These are phyloP conservation scores for Cucurbita argyrosperma DNA, from an alignment of 306 rosid species.

Conservation along the genomic window DNA sequence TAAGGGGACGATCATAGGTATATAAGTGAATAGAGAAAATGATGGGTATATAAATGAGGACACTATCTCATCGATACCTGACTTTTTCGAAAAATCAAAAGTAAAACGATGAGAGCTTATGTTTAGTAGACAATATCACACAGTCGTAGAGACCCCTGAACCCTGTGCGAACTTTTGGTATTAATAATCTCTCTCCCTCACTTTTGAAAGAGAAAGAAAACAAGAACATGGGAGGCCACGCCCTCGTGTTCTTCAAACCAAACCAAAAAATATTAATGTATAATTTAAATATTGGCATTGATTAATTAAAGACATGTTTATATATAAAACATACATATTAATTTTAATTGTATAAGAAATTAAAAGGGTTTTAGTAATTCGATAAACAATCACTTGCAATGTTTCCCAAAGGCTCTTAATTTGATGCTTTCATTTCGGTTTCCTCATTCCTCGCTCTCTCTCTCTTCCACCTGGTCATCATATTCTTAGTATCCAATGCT, in stretches of 20 bases:
- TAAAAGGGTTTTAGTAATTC: conserved; percentile 3
- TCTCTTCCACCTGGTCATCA: background rate
- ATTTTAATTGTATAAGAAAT: background rate
- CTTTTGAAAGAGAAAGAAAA: background rate
- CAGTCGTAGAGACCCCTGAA: fast-evolving
- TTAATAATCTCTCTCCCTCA: background rate
- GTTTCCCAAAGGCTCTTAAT: conserved; percentile 7
- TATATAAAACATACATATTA: background rate
- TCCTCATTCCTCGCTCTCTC: background rate
- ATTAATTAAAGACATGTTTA: background rate
- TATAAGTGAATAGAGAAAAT: too few species aligned
- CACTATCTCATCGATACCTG: too few species aligned
- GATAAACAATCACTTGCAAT: conserved; percentile 9
- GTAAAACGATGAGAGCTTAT: too few species aligned
- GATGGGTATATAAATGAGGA: too few species aligned
- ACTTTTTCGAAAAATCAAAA: too few species aligned
- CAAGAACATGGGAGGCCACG: conserved; percentile 9
- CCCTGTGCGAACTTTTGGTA: background rate
- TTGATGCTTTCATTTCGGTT: conserved; percentile 3
- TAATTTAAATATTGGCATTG: background rate
- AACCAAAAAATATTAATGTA: background rate
- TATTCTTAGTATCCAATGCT: background rate
- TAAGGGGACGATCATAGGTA: too few species aligned
- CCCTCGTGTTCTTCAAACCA: conserved; percentile 11
- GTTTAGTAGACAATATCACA: too few species aligned